Percentiles rank a stretch among this genome's conserved stretches.
phyloP scores from a whole-genome alignment of 768 basidiomycete genomes.

The Termitomyces bulborhizus region DNA sequence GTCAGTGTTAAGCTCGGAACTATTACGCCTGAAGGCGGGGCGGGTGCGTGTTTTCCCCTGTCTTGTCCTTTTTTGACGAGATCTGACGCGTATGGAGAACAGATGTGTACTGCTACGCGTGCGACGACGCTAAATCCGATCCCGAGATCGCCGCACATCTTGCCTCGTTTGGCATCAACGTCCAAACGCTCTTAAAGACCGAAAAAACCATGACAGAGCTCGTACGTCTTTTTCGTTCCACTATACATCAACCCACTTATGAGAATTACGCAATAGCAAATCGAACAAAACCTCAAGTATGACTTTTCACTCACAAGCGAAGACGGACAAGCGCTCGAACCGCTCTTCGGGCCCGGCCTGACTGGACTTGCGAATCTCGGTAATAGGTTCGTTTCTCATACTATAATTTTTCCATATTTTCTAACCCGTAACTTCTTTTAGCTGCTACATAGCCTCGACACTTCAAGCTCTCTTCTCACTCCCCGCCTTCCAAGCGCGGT shows the following conservation, averaged over 20 bases:
- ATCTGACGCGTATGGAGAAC: not conserved
- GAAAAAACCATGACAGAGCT: constrained; percentile 97
- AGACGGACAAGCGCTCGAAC: constrained; percentile 81
- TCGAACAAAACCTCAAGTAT: constrained; percentile 92
- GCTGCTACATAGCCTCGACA: constrained; percentile 97
- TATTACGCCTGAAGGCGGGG: constrained; percentile 90
- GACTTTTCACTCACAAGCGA: constrained; percentile 90
- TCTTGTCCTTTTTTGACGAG: not conserved
- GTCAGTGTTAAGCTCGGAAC: constrained; percentile 93
- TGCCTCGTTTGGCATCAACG: constrained; percentile 79
- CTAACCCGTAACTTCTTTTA: constrained; percentile 18
- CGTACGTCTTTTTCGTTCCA: constrained; percentile 32
- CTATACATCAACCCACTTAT: not conserved
- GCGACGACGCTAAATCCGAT: constrained; percentile 79
- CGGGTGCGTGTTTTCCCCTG: constrained; percentile 46
- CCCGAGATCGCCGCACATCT: constrained; percentile 72
- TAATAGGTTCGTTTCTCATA: constrained; percentile 47
- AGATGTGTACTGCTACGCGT: constrained; percentile 94
- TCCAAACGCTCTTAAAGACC: constrained; percentile 77
- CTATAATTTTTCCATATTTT: not conserved
- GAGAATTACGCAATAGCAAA: constrained; percentile 52
- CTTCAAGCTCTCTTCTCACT: constrained; percentile 84
- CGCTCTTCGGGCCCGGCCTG: constrained; percentile 81
- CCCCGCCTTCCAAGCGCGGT: constrained; percentile 68
- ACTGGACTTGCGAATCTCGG: constrained; percentile 92